Conservation (phyloP, 805 yeast species). For the Candida sonorensis region DNA sequence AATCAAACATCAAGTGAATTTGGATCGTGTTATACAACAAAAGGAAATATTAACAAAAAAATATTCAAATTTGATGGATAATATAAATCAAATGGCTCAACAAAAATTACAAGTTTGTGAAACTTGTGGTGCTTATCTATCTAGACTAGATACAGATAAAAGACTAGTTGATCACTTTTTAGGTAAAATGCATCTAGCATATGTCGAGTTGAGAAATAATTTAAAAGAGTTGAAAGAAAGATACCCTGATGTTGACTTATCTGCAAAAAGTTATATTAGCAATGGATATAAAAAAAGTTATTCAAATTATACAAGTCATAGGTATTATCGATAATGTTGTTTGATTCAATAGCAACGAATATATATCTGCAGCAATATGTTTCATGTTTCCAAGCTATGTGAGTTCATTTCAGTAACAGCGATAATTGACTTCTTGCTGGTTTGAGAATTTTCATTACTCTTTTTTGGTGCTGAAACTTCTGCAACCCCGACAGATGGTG, state of each 20-base stretch:
- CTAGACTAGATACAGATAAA: constrained; percentile 80
- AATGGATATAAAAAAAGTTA: no score
- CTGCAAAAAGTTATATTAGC: background rate
- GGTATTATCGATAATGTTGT: no score
- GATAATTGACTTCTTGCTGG: no score
- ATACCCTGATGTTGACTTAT: background rate
- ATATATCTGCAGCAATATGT: no score
- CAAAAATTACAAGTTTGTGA: constrained; percentile 89
- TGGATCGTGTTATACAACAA: constrained; percentile 38
- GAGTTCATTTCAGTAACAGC: no score
- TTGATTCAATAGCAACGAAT: no score
- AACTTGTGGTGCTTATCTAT: constrained; percentile 82
- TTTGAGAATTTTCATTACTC: background rate
- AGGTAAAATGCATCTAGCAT: constrained; percentile 83
- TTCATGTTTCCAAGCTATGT: no score
- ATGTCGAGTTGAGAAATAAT: constrained; percentile 63
- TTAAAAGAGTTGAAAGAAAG: constrained; percentile 32
- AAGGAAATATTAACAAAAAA: constrained; percentile 48
- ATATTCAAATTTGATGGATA: constrained; percentile 57
- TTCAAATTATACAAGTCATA: no score
- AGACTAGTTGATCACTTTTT: constrained; percentile 84
- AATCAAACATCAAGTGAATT: constrained; percentile 38
- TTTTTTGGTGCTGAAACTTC: constrained; percentile 10
- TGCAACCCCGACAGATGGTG: constrained; percentile 27
- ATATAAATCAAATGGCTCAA: constrained; percentile 77